Evolutionary conservation across 805 yeast genomes (phyloP).

Genomic region (Monosporozyma unispora): DNA sequence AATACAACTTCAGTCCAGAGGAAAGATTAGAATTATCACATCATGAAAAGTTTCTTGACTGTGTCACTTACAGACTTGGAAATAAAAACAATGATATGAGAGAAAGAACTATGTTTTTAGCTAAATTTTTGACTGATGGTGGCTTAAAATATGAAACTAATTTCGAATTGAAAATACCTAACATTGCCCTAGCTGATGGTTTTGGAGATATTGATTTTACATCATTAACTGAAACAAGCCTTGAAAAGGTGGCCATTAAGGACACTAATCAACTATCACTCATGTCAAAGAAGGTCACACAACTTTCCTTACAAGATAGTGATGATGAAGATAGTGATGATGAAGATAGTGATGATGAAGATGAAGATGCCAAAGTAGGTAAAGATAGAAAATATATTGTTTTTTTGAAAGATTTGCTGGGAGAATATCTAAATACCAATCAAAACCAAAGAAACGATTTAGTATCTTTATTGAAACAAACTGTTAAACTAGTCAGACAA

Average conservation of each 20-base stretch:
- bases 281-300: background rate
- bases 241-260: background rate
- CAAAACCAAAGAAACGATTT: conserved; percentile 34
- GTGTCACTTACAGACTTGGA: conserved; percentile 23
- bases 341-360: conserved; percentile 27
- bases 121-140: conserved; percentile 21
- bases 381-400: conserved; percentile 41
- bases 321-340: conserved; percentile 21
- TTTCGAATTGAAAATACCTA: conserved; percentile 17
- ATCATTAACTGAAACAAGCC: background rate
- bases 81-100: conserved; percentile 17
- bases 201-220: conserved; percentile 5
- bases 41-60: conserved; percentile 17
- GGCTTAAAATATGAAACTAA: conserved; percentile 24
- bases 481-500: conserved; percentile 48
- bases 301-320: conserved; percentile 12
- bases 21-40: conserved; percentile 11
- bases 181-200: conserved; percentile 4
- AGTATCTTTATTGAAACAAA: conserved; percentile 35
- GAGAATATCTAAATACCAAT: conserved; percentile 41
- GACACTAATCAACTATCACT: background rate
- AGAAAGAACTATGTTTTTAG: conserved; percentile 30
- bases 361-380: conserved; percentile 30
- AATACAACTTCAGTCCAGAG: conserved; percentile 3
- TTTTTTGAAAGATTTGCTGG: conserved; percentile 63